Evolutionary conservation across 2,329 filamentous ascomycete genomes (phyloP).

Genomic region (Fusarium stilboides): DNA sequence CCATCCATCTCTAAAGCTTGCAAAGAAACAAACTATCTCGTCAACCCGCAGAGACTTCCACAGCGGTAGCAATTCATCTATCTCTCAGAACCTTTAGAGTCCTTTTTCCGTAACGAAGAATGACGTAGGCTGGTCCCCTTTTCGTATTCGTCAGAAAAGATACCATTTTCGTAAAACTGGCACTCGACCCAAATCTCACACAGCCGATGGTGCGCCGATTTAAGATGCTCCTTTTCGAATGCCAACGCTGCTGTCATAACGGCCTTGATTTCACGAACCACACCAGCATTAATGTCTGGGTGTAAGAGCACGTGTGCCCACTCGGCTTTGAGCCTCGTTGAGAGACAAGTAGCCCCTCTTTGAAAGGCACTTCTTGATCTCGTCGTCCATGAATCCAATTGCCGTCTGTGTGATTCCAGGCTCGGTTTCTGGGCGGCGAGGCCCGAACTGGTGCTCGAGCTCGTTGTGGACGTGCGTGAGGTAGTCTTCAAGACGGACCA

Average conservation of each 20-base stretch:
- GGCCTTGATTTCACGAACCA: conserved; percentile 13
- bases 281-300: not conserved
- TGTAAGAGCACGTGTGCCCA: conserved; percentile 23
- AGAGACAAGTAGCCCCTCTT: not conserved
- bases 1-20: not conserved
- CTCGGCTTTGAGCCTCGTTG: conserved; percentile 5
- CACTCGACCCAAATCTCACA: conserved; percentile 18
- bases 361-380: conserved; percentile 11
- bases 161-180: not conserved
- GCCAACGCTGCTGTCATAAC: conserved; percentile 11
- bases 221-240: conserved; percentile 14
- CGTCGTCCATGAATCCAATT: conserved; percentile 25
- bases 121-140: not conserved
- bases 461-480: conserved; percentile 21
- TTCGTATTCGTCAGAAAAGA: not conserved
- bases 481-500: conserved; percentile 37
- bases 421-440: not conserved
- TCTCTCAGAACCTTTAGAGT: not conserved
- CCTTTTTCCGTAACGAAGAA: conserved; percentile 7
- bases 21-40: not conserved
- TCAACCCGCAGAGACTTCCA: too few relatives aligned
- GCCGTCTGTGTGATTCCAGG: not conserved
- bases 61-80: not conserved
- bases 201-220: conserved; percentile 11
- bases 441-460: conserved; percentile 8